Conservation (phyloP, 2,329 filamentous ascomycete genomes). For the Rhytidhysteron rufulum region DNA sequence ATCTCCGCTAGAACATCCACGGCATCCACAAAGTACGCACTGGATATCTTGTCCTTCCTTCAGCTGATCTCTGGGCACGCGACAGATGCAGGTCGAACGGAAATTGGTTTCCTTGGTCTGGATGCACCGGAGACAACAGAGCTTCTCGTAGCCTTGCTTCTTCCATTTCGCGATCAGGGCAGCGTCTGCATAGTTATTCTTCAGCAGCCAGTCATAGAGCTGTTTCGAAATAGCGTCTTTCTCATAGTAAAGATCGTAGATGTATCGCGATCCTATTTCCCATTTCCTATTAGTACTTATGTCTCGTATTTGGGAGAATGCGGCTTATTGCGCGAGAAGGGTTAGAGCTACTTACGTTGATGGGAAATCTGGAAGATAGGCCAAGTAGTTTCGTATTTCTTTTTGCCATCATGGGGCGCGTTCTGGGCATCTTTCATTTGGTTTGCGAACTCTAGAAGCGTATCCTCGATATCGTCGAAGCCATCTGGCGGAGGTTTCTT, state of each 20-base stretch:
- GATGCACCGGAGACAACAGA: constrained; percentile 93
- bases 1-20: constrained; percentile 84
- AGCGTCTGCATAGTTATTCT: constrained; percentile 93
- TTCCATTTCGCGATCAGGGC: constrained; percentile 99
- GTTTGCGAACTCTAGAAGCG: constrained; percentile 78
- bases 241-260: constrained; percentile 97
- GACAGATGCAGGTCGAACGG: constrained; percentile 94
- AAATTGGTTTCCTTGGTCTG: constrained; percentile 99
- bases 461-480: constrained; percentile 84
- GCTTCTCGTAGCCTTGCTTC: constrained; percentile 98
- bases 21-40: constrained; percentile 92
- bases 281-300: constrained; percentile 1
- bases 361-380: constrained; percentile 97
- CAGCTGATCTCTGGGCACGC: constrained; percentile 82
- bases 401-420: constrained; percentile 70
- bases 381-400: constrained; percentile 92
- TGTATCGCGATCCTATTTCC: constrained; percentile 66
- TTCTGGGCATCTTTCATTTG: constrained; percentile 97
- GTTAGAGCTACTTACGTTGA: constrained; percentile 60
- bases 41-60: constrained; percentile 89
- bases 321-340: background rate
- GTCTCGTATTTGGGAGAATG: background rate
- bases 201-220: constrained; percentile 93
- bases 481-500: constrained; percentile 80
- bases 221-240: constrained; percentile 91